These are phyloP conservation scores for Mortierella sp. DNA, from an alignment of 371 early-diverging fungal genomes.

Conservation along the genomic window DNA sequence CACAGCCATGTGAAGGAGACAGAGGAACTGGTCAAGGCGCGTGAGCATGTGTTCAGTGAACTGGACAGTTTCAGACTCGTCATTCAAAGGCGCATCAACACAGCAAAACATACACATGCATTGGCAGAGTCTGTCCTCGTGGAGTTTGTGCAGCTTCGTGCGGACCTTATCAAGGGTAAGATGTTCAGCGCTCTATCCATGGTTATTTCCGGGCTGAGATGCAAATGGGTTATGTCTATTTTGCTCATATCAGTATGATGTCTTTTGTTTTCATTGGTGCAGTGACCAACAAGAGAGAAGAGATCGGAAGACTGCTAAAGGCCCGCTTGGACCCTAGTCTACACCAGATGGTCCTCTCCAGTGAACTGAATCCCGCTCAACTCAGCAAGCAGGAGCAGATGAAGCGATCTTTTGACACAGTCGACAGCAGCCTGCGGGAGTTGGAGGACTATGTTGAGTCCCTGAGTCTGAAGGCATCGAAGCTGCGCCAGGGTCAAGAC, in stretches of 20 bases:
- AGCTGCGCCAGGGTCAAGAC: slow-evolving; percentile 33
- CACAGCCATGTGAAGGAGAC: slow-evolving; percentile 40
- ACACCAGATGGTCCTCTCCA: slow-evolving; percentile 22
- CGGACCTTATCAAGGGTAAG: slow-evolving; percentile 46
- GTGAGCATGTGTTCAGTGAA: slow-evolving; percentile 48
- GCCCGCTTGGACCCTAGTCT: slow-evolving; percentile 37
- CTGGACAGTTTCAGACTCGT: slow-evolving; percentile 39
- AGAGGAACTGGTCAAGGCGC: slow-evolving; percentile 44
- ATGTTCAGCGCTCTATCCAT: neutral
- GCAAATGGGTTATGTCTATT: neutral
- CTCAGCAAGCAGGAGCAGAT: slow-evolving; percentile 31
- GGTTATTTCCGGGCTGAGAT: neutral
- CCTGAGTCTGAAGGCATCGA: slow-evolving; percentile 18
- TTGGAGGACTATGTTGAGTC: slow-evolving; percentile 42
- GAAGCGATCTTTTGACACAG: slow-evolving; percentile 27
- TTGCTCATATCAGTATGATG: neutral
- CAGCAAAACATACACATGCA: slow-evolving; percentile 18
- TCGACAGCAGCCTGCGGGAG: slow-evolving; percentile 32
- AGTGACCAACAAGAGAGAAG: slow-evolving; percentile 44
- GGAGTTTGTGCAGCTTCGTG: slow-evolving; percentile 33
- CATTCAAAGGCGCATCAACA: slow-evolving; percentile 33
- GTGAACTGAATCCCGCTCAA: slow-evolving; percentile 43
- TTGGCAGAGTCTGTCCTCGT: slow-evolving; percentile 20
- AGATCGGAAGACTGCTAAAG: slow-evolving; percentile 29
- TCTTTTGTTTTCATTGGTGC: neutral